Base-by-base conservation (phyloP, 805 yeast species). In the Ogataea pilisensis region DNA sequence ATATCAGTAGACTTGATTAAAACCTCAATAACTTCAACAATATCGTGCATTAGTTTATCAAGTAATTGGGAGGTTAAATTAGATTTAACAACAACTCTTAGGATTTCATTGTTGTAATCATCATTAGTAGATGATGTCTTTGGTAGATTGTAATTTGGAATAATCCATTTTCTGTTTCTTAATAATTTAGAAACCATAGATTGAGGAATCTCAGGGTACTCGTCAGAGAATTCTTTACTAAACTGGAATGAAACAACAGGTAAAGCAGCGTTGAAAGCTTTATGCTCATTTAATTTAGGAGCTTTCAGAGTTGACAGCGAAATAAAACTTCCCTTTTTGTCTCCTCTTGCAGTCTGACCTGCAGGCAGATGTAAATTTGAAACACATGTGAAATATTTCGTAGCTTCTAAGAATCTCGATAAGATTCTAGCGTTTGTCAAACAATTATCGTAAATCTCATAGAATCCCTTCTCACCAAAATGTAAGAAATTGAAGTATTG, bases 171-270 rank as follows among this genome's bases (percentile, higher is more conserved):
- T 53, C 80, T 78, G 59, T 74, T 77, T 60, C 96, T 76, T 54
- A 89, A 68, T 60, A 88, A 58, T 12, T 80, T 69, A 0, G 95
- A 82, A 21, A 89, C 62, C 43, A 85, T 70, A 14, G 82, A 72
- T 63, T 90, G 96, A 8, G 95, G 95, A 41, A 89, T 75, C 61
- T 80, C 87, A 3, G 95, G 93, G 60, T 80, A 85, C 31, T 71
- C 58, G 32, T 72, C 57, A 31, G 64, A 58, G 59, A 89, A 76
- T 29, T 69, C 68, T 38, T 78, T 68, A 2, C 85, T 73, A 51
- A 89, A 76, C 57, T 78, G 78, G 73, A 88, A 89, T 0, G 96
- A 84, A 32, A 88, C 96, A 26, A 89, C 93, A 3, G 97, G 97
- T 45, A 89, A 73, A 2, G 96, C 96, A 1, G 85, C 80, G 53